Evolutionary conservation across 768 basidiomycete species (phyloP).

Genomic region (Mrakia blollopis): DNA sequence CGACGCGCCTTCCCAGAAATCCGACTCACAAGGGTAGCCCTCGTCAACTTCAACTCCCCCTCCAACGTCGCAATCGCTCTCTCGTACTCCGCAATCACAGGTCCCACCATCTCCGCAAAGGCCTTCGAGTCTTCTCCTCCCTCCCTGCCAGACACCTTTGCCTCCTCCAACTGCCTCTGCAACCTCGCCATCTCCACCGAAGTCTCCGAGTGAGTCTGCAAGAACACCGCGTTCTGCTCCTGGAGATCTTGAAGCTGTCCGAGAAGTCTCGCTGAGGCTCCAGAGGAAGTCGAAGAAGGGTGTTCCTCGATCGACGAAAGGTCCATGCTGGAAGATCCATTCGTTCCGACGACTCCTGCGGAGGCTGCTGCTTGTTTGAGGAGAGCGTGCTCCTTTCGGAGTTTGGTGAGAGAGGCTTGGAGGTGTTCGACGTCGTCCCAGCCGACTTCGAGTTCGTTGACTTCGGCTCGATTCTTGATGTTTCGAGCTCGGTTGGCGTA

Average conservation of each 20-base stretch:
- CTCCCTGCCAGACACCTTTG: conserved; percentile 17
- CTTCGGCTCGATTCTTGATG: conserved; percentile 88
- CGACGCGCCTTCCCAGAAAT: too few relatives aligned
- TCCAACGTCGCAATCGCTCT: conserved; percentile 94
- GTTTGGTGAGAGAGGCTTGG: conserved; percentile 73
- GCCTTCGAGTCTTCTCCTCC: conserved; percentile 10
- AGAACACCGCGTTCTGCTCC: conserved; percentile 21
- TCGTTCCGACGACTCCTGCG: conserved; percentile 30
- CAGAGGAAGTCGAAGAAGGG: background rate
- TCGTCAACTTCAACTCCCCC: conserved; percentile 78
- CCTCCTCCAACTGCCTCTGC: conserved; percentile 26
- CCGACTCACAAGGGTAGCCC: conserved; percentile 61
- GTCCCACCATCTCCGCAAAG: conserved; percentile 62
- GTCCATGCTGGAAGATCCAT: conserved; percentile 36
- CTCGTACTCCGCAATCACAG: conserved; percentile 98
- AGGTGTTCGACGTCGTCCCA: conserved; percentile 98
- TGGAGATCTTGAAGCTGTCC: conserved; percentile 20
- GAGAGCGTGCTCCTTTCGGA: conserved; percentile 78
- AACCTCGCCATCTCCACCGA: conserved; percentile 27
- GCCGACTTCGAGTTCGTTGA: conserved; percentile 92
- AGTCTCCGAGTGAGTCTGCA: conserved; percentile 11
- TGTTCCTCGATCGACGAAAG: conserved; percentile 21
- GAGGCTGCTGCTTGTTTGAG: conserved; percentile 62
- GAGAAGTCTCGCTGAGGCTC: conserved; percentile 4
- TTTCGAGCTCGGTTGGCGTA: conserved; percentile 96